Evolutionary conservation across 106 monocot species (phyloP), one percentile per base, ranked within the genome.

Genomic region (Platanthera guangdongensis): DNA sequence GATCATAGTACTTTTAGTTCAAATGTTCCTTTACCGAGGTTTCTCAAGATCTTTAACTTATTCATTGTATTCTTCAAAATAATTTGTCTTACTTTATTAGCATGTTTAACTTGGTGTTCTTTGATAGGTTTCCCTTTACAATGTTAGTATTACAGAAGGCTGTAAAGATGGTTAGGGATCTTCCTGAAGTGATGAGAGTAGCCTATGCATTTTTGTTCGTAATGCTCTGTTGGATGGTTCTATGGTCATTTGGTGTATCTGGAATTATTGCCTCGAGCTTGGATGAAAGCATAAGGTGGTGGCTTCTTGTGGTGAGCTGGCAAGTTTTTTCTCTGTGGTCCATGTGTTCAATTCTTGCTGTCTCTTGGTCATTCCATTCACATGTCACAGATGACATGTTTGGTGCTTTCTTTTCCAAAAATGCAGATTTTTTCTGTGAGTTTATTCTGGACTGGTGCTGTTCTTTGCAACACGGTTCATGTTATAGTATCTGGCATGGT

Each of bases 261-360:
- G 94, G 97, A 16, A 82, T 94, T 76, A 74, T 94, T 75, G 91
- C 97, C 50, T 86, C 84, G 22, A 84, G 79, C 71, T 82, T 88
- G 21, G 83, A 88, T 55, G 83, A 81, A 73, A 67, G 82, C 69
- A 83, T 80, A 70, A 82, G 86, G 77, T 99, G 94, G 97, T 99
- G 91, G 97, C 94, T 94, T 85, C 94, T 99, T 99, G 91, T 93
- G 97, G 97, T 99, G 97, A 99, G 97, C 80, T 86, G 97, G 97
- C 97, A 92, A 94, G 94, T 99, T 86, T 93, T 91, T 81, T 50
- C 75, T 82, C 62, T 74, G 85, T 53, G 52, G 52, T 88, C 79
- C 54, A 57, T 15, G 62, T 51, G 8, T 80, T 15, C 6, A 72
- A 45, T 28, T 13, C 57, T 10, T 77, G 68, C 59, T 32, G 65